A percentile compares a stretch with the other conserved stretches of the same genome.
These are phyloP conservation scores for Penicillium psychrofluorescens DNA, from an alignment of 495 filamentous ascomycete genomes.

Conservation along the genomic window DNA sequence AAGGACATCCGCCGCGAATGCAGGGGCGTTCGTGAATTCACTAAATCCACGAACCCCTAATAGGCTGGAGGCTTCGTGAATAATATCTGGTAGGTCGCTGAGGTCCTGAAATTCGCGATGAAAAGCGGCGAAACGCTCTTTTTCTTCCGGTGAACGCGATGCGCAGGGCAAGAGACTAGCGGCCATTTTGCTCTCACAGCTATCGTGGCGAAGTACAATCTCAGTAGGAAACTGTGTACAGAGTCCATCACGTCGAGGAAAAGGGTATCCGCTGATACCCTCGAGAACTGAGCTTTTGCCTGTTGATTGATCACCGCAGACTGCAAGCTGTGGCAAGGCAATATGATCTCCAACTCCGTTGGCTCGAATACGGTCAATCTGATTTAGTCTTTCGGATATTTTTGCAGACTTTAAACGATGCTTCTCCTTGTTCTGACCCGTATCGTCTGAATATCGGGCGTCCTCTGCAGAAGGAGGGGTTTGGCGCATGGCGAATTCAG, in stretches of 20 bases:
- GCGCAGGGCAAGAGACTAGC: slow-evolving; percentile 8
- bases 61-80: slow-evolving; percentile 27
- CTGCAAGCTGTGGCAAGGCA: slow-evolving; percentile 57
- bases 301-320: slow-evolving; percentile 51
- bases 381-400: too few species aligned
- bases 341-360: slow-evolving; percentile 48
- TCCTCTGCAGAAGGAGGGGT: too few species aligned
- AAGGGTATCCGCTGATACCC: slow-evolving; percentile 30
- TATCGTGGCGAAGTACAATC: slow-evolving; percentile 18
- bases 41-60: slow-evolving; percentile 26
- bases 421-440: too few species aligned
- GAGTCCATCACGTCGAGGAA: slow-evolving; percentile 28
- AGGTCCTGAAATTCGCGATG: slow-evolving; percentile 7
- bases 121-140: slow-evolving; percentile 3
- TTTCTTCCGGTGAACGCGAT: slow-evolving; percentile 7
- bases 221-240: slow-evolving; percentile 31
- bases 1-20: slow-evolving; percentile 44
- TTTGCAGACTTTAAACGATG: too few species aligned
- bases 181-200: slow-evolving; percentile 1
- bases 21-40: slow-evolving; percentile 12
- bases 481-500: too few species aligned
- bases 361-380: too few species aligned
- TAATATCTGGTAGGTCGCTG: slow-evolving; percentile 33
- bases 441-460: too few species aligned
- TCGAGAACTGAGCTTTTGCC: slow-evolving; percentile 45